phyloP scores from a whole-genome alignment of 345 rosid genomes.

The Citrus trifoliata region DNA sequence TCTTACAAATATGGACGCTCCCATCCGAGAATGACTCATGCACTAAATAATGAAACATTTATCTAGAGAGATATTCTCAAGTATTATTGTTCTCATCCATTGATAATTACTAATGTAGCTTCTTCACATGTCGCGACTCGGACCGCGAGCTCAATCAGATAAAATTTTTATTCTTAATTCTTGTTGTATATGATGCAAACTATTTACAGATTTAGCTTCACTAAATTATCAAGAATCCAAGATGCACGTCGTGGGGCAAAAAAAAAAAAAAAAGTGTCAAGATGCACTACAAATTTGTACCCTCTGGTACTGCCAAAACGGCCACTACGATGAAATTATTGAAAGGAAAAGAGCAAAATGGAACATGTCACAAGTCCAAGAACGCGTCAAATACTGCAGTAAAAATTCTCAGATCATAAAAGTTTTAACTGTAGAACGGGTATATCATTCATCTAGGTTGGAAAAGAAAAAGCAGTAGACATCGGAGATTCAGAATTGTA shows the following conservation, averaged over 20 bases:
- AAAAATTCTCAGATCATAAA: background rate
- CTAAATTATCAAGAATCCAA: too few relatives aligned
- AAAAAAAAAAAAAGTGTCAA: too few relatives aligned
- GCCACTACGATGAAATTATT: too few relatives aligned
- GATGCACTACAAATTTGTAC: background rate
- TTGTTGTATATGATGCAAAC: too few relatives aligned
- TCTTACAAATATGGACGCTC: too few relatives aligned
- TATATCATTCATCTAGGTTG: background rate
- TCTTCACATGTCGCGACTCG: conserved; percentile 9
- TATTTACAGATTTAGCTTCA: too few relatives aligned
- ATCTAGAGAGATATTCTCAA: background rate
- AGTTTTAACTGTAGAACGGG: background rate
- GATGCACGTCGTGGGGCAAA: too few relatives aligned
- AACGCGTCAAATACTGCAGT: background rate
- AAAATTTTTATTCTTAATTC: too few relatives aligned
- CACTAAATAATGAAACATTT: background rate
- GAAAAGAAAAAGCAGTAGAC: background rate
- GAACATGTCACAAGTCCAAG: background rate
- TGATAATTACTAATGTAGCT: too few relatives aligned
- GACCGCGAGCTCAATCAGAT: background rate
- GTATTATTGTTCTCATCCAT: background rate
- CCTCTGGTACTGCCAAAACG: background rate
- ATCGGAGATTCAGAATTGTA: background rate
- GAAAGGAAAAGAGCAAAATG: background rate
- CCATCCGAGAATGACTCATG: too few relatives aligned